phyloP scores from a whole-genome alignment of 2,329 filamentous ascomycete species.

The Acrodontium crateriforme region DNA sequence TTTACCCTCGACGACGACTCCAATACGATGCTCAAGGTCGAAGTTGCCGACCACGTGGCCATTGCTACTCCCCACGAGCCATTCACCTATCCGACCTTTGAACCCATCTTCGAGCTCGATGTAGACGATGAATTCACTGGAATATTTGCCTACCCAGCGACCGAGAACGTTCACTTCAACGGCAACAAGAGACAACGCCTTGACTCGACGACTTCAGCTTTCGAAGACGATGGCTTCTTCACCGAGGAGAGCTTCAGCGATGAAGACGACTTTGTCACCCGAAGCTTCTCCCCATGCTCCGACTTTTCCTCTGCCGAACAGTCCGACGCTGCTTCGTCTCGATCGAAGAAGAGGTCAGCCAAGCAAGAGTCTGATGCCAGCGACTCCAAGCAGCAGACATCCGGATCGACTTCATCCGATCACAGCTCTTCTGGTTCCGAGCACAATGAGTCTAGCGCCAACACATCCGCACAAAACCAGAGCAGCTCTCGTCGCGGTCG shows the following conservation, averaged over 20 bases:
- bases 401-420: constrained; percentile 31
- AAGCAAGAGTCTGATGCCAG: constrained; percentile 28
- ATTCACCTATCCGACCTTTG: constrained; percentile 51
- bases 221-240: constrained; percentile 62
- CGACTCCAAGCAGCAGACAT: constrained; percentile 25
- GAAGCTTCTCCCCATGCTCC: constrained; percentile 50
- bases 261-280: constrained; percentile 52
- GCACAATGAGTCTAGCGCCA: constrained; percentile 15
- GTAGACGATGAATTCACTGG: constrained; percentile 78
- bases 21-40: constrained; percentile 35
- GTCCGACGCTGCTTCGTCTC: constrained; percentile 13
- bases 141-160: constrained; percentile 55
- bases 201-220: constrained; percentile 45
- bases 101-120: constrained; percentile 79
- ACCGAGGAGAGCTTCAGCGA: constrained; percentile 64
- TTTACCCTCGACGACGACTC: constrained; percentile 23
- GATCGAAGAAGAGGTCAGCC: constrained; percentile 17
- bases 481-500: constrained; percentile 82
- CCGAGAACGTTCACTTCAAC: constrained; percentile 45
- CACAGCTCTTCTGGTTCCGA: constrained; percentile 13
- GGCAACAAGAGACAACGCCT: constrained; percentile 60
- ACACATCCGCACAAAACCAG: constrained; percentile 17
- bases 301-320: constrained; percentile 26
- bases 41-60: constrained; percentile 20
- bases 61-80: constrained; percentile 30